A percentile compares a stretch with the other conserved stretches of the same genome.
Conservation (phyloP, 2,329 filamentous ascomycete species). For the Fusarium vanettenii region DNA sequence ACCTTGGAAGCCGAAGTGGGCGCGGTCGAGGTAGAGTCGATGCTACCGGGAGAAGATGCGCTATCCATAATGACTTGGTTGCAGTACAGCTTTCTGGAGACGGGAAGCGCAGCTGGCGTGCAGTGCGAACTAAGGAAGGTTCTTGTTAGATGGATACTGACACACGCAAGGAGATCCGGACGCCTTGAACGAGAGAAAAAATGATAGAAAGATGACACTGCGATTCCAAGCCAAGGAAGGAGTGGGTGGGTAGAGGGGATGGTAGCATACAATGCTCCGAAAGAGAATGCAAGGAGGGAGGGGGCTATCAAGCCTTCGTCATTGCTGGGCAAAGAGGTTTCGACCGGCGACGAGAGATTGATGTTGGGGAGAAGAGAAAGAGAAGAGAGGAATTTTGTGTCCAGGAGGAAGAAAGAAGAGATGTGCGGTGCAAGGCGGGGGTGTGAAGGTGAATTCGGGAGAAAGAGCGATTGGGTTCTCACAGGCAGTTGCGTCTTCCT, state of each 20-base stretch:
- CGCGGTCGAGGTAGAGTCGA: conserved; percentile 36
- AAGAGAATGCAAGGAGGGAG: conserved; percentile 26
- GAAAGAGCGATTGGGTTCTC: conserved; percentile 9
- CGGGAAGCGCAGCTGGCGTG: conserved; percentile 25
- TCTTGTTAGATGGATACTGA: conserved; percentile 42
- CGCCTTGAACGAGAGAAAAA: conserved; percentile 1
- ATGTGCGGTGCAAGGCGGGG: neutral
- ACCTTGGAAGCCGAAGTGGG: conserved; percentile 43
- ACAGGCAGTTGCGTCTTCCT: conserved; percentile 14
- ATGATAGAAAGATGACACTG: conserved; percentile 1
- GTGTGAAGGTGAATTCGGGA: neutral
- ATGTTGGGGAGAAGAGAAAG: conserved; percentile 12
- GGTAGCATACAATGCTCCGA: conserved; percentile 10
- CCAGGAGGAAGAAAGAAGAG: conserved; percentile 3
- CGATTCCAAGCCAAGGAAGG: conserved; percentile 18
- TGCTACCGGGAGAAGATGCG: conserved; percentile 40
- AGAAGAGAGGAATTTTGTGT: neutral
- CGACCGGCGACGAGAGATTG: conserved; percentile 10
- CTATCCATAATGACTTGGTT: conserved; percentile 47
- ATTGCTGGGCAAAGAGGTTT: conserved; percentile 9
- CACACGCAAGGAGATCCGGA: conserved; percentile 18
- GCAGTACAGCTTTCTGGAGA: conserved; percentile 31
- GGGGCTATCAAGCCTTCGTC: conserved; percentile 23
- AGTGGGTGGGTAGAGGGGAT: conserved; percentile 3
- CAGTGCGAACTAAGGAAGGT: conserved; percentile 44